A percentile compares a stretch with the other conserved stretches of the same genome.
phyloP scores from a whole-genome alignment of 805 yeast species.

The Kodamaea kakaduensis region DNA sequence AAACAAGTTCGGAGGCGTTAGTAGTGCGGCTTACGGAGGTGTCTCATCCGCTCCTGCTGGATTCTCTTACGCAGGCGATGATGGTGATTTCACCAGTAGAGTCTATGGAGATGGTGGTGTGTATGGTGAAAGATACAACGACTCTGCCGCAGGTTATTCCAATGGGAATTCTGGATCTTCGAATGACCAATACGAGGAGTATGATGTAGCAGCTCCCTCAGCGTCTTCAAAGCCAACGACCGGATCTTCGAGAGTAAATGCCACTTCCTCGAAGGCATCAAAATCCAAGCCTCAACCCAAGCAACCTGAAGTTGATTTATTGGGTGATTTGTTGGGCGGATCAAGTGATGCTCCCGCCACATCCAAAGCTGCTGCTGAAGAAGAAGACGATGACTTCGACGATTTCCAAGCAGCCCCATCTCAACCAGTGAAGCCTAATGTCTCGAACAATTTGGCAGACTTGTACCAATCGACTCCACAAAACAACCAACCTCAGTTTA shows the following conservation, averaged over 20 bases:
- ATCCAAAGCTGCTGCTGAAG: conserved; percentile 23
- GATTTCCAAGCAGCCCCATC: conserved; percentile 73
- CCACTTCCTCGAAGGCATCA: conserved; percentile 26
- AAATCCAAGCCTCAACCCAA: conserved; percentile 19
- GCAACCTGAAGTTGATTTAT: conserved; percentile 45
- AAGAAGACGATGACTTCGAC: conserved; percentile 73
- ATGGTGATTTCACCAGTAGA: conserved; percentile 48
- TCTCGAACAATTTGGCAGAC: conserved; percentile 24
- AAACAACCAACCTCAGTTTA: conserved; percentile 11
- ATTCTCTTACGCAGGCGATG: conserved; percentile 32
- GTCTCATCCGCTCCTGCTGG: conserved; percentile 35
- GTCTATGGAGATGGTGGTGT: conserved; percentile 73
- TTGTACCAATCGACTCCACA: conserved; percentile 24
- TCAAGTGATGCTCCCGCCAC: conserved; percentile 27
- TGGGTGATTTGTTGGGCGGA: conserved; percentile 44
- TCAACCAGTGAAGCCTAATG: conserved; percentile 18
- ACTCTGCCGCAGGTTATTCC: conserved; percentile 43
- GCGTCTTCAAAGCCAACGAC: conserved; percentile 33
- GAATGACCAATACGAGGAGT: conserved; percentile 54
- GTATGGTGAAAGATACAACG: conserved; percentile 63
- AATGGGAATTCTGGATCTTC: conserved; percentile 31
- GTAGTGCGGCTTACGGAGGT: conserved; percentile 52
- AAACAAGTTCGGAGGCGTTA: conserved; percentile 77
- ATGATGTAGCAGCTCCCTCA: conserved; percentile 41
- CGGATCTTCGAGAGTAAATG: conserved; percentile 31